Percentiles rank a stretch among this genome's conserved stretches.
These are phyloP conservation scores for Rhodotorula sp. DNA, from an alignment of 1,284 basidiomycete species.

Conservation along the genomic window DNA sequence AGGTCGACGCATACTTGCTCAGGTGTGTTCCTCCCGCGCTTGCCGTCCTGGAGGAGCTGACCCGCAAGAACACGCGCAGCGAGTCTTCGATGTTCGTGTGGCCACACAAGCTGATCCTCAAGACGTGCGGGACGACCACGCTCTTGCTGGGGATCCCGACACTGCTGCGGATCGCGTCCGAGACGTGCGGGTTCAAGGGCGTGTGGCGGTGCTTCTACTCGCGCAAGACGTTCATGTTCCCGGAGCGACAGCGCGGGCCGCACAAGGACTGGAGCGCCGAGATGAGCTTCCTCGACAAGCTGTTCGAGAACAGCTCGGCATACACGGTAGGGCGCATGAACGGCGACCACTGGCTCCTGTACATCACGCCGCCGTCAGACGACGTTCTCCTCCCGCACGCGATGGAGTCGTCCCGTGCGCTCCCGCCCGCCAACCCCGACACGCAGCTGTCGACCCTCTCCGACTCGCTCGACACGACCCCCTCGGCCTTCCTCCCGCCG, in stretches of 20 bases:
- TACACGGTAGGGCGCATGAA: slow-evolving; percentile 98
- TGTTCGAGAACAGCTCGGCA: slow-evolving; percentile 80
- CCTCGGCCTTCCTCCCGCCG: slow-evolving; percentile 42
- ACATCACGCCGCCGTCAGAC: slow-evolving; percentile 70
- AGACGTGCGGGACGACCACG: slow-evolving; percentile 98
- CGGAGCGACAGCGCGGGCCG: slow-evolving; percentile 89
- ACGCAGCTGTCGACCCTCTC: slow-evolving; percentile 42
- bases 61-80: slow-evolving; percentile 56
- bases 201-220: slow-evolving; percentile 94
- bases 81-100: slow-evolving; percentile 98
- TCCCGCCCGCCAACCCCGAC: slow-evolving; percentile 48
- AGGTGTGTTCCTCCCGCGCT: slow-evolving; percentile 62
- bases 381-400: slow-evolving; percentile 40
- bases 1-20: slow-evolving; percentile 92
- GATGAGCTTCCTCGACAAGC: slow-evolving; percentile 84
- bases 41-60: not conserved
- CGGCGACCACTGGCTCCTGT: slow-evolving; percentile 97
- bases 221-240: slow-evolving; percentile 99
- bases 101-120: slow-evolving; percentile 93
- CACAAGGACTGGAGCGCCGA: slow-evolving; percentile 95
- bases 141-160: slow-evolving; percentile 91
- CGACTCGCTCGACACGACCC: slow-evolving; percentile 44
- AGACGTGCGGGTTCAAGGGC: slow-evolving; percentile 69
- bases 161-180: slow-evolving; percentile 84
- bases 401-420: slow-evolving; percentile 50